Base-by-base conservation (phyloP, 768 basidiomycete genomes). In the Suillus tomentosus region DNA sequence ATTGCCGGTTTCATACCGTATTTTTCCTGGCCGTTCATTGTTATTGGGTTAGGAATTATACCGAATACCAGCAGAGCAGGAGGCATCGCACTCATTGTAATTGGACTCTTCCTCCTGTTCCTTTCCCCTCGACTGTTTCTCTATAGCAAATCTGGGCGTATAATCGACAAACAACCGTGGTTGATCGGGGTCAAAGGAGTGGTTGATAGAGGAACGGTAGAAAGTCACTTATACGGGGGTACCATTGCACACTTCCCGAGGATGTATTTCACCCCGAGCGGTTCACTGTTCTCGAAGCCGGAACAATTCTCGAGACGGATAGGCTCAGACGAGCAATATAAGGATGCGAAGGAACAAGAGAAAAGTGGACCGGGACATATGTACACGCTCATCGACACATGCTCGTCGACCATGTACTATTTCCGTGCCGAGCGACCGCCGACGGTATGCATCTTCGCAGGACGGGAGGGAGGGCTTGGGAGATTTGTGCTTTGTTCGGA, bases 401-500 rank as follows among this genome's bases (percentile, higher is more conserved):
- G 19, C 47, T 62, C 70, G 17, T 34, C 43, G 0, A 65, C 67
- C 3, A 36, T 70, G 9, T 70, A 70, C n/a, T 47, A 47, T n/a
- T 47, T 47, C 45, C n/a, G 45, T n/a, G 45, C 45, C 0, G 45
- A 47, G 45, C 45, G 45, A n/a, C 45, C 45, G n/a, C 45, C 45
- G 3, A 47, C 45, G 1, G 45, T 47, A 4, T 47, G 70, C 37
- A 42, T 70, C 22, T 70, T 65, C n/a, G 61, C 70, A 1, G 70
- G 70, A 50, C 65, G 69, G 31, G 70, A 70, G 27, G 69, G 69
- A 5, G 70, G 70, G 37, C 45, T 70, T 10, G 70, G 70, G 24
- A 47, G 70, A 42, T 70, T 70, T 53, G 67, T 70, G 27, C 50
- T 70, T 37, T 70, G 70, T 55, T 70, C 69, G 31, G 70, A 70